Base-by-base conservation (phyloP, 1,284 basidiomycete genomes). In the Pascua sp. region DNA sequence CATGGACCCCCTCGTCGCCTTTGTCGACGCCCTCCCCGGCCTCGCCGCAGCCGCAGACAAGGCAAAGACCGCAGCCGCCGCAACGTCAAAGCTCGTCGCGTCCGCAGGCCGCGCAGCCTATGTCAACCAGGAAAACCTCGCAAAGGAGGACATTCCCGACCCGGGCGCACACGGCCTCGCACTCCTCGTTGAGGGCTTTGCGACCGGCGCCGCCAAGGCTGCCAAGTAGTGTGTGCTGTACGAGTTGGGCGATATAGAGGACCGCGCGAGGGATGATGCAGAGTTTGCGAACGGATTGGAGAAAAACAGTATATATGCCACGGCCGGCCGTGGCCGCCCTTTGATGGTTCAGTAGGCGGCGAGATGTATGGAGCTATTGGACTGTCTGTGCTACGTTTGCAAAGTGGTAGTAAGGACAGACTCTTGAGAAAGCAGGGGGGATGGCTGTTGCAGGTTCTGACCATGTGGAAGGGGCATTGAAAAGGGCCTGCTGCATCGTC, bases 91-190 rank as follows among this genome's bases (percentile, higher is more conserved):
- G 64, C 76, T 93, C 2, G 85, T 86, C 39, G 93, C 93, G 2
- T 91, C 88, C 77, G 92, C 90, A 1, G 93, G 93, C 0, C 79
- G 93, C 63, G 92, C 90, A 62, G 90, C 90, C 1, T 96, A 96
- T 75, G 85, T 95, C 45, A 88, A 88, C 66, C 83, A 86, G 49
- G 84, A 86, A 49, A 80, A 83, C 62, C 77, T 94, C 56, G 85
- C 82, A 72, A 81, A 84, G 64, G 82, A 88, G 69, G 80, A 81
- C 48, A 82, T 93, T 12, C 82, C 91, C 1, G 93, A 96, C 76
- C 91, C 92, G 0, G 92, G 92, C 37, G 92, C 92, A 37, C 91
- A 88, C 86, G 91, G 90, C 40, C 84, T 95, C 48, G 87, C 86
- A 68, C 82, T 84, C n/a, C 81, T 92, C 47, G 68, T 93, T 53